phyloP scores from a whole-genome alignment of 2,329 filamentous ascomycete genomes.

The Venturia asperata region DNA sequence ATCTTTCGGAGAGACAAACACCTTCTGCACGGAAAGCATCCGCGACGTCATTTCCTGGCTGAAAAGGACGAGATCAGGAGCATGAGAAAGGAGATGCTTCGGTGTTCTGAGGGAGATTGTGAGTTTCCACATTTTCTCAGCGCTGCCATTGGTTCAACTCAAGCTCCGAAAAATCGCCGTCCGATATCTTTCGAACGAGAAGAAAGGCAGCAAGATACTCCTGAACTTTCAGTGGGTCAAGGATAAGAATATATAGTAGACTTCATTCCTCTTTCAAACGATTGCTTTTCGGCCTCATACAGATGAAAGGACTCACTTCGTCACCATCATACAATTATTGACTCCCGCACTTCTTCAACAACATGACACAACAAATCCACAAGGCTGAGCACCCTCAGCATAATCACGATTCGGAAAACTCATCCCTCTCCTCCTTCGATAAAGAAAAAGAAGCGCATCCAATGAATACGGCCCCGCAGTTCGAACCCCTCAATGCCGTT shows the following conservation, averaged over 20 bases:
- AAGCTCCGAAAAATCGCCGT: neutral
- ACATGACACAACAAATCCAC: neutral
- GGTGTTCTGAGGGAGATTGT: neutral
- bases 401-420: neutral
- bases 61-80: neutral
- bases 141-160: neutral
- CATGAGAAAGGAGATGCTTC: neutral
- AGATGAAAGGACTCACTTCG: neutral
- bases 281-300: neutral
- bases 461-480: neutral
- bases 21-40: neutral
- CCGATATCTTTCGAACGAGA: neutral
- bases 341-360: neutral
- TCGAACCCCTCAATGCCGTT: neutral
- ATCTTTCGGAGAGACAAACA: neutral
- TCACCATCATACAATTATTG: neutral
- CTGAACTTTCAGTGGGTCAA: neutral
- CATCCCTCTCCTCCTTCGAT: neutral
- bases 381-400: neutral
- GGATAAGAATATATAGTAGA: slow-evolving; percentile 1
- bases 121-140: neutral
- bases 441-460: slow-evolving; percentile 1
- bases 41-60: neutral
- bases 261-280: neutral
- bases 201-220: neutral